phyloP scores from a whole-genome alignment of 345 rosid species.

The Ceriops tagal region DNA sequence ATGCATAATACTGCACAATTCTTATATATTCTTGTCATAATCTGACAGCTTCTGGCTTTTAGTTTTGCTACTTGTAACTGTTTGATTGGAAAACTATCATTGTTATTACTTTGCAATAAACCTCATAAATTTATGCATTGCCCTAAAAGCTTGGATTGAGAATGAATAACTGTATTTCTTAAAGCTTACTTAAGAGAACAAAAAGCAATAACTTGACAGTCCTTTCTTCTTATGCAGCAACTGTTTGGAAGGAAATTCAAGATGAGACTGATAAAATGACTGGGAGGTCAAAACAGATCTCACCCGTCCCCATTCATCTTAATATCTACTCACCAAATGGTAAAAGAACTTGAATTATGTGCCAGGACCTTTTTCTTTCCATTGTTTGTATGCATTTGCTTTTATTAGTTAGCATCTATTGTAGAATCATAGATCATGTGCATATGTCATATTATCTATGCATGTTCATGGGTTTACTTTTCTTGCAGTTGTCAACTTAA shows the following conservation, averaged over 20 bases:
- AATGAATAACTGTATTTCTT: too few species aligned
- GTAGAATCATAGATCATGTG: neutral
- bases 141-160: neutral
- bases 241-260: slow-evolving; percentile 60
- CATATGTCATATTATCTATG: neutral
- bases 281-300: slow-evolving; percentile 55
- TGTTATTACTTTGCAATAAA: neutral
- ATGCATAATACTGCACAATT: too few species aligned
- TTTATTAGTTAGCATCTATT: neutral
- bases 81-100: neutral
- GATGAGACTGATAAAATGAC: slow-evolving; percentile 62
- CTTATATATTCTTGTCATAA: too few species aligned
- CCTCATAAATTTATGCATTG: neutral
- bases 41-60: neutral
- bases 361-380: neutral
- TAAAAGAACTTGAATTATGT: slow-evolving; percentile 10
- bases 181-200: neutral
- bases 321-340: slow-evolving; percentile 60
- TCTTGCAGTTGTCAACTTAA: slow-evolving; percentile 59
- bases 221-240: slow-evolving; percentile 33
- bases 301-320: slow-evolving; percentile 63
- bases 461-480: neutral
- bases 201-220: neutral
- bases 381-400: neutral
- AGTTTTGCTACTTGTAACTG: neutral